A percentile compares a stretch with the other conserved stretches of the same genome.
These are phyloP conservation scores for Coemansia sp. DNA, from an alignment of 192 early-diverging fungal species.

Conservation along the genomic window DNA sequence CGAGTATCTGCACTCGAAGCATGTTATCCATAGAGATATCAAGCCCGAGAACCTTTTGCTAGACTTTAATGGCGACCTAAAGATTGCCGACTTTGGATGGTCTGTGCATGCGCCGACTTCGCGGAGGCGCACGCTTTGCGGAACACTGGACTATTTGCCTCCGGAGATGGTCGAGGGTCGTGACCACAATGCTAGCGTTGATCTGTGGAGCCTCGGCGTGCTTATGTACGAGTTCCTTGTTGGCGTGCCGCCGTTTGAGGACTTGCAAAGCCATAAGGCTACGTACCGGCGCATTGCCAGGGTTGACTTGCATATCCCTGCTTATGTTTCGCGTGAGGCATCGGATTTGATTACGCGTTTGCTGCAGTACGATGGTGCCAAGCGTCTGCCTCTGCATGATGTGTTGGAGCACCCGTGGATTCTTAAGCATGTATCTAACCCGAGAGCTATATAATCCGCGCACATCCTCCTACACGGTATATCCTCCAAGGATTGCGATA, in stretches of 20 bases:
- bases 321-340: constrained; percentile 72
- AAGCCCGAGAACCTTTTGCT: constrained; percentile 95
- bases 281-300: constrained; percentile 81
- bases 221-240: constrained; percentile 90
- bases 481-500: no score
- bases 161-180: constrained; percentile 94
- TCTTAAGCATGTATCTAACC: constrained; percentile 32
- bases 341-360: constrained; percentile 79
- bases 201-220: constrained; percentile 91
- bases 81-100: constrained; percentile 98
- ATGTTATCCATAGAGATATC: constrained; percentile 95
- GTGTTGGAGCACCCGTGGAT: constrained; percentile 81
- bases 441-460: constrained; percentile 5
- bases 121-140: constrained; percentile 85
- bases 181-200: constrained; percentile 75
- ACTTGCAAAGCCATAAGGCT: constrained; percentile 56
- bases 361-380: constrained; percentile 63
- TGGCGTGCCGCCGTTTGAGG: constrained; percentile 92
- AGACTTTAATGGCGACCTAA: constrained; percentile 81
- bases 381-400: constrained; percentile 67
- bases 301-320: constrained; percentile 81
- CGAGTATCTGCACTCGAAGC: constrained; percentile 79
- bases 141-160: constrained; percentile 92
- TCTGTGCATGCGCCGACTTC: constrained; percentile 79
- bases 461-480: no score